Conservation (phyloP, 495 filamentous ascomycete genomes). For the Cryomyces minteri region DNA sequence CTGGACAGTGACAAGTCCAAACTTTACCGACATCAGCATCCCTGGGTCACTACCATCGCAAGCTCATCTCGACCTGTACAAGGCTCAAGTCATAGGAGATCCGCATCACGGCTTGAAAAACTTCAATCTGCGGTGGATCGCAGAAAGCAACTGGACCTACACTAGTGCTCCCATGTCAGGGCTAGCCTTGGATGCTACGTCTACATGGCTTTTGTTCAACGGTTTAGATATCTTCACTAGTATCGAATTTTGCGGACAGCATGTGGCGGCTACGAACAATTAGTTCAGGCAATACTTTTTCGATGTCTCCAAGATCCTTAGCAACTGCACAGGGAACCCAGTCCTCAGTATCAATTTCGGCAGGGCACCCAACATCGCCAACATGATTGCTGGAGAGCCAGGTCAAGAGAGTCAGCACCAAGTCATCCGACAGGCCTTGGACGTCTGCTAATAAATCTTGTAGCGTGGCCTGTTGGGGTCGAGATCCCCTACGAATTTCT, state of each 20-base stretch:
- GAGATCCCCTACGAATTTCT: constrained; percentile 29
- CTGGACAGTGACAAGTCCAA: constrained; percentile 3
- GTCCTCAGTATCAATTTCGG: constrained; percentile 34
- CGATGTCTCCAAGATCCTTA: constrained; percentile 35
- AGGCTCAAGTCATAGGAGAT: constrained; percentile 21
- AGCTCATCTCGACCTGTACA: constrained; percentile 39
- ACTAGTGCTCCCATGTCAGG: constrained; percentile 29
- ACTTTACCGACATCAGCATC: constrained; percentile 15
- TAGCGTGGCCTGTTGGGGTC: constrained; percentile 15
- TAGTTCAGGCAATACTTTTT: constrained; percentile 60
- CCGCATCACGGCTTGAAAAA: constrained; percentile 38
- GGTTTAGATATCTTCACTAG: constrained; percentile 49
- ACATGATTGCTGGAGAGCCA: constrained; percentile 34
- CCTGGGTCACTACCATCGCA: constrained; percentile 44
- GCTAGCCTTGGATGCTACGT: constrained; percentile 16
- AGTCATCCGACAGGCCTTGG: constrained; percentile 14
- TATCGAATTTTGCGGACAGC: constrained; percentile 38
- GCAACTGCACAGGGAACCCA: constrained; percentile 23
- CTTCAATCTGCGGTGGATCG: constrained; percentile 43
- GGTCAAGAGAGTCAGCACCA: constrained; percentile 25
- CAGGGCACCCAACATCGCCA: constrained; percentile 33
- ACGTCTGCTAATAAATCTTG: constrained; percentile 23
- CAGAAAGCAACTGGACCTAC: constrained; percentile 43
- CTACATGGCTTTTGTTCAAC: constrained; percentile 30
- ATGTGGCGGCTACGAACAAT: constrained; percentile 46